Evolutionary conservation across 352 stramenopile genomes (phyloP), one percentile per base, ranked within the genome.

Genomic region (Aphanomyces euteiches): DNA sequence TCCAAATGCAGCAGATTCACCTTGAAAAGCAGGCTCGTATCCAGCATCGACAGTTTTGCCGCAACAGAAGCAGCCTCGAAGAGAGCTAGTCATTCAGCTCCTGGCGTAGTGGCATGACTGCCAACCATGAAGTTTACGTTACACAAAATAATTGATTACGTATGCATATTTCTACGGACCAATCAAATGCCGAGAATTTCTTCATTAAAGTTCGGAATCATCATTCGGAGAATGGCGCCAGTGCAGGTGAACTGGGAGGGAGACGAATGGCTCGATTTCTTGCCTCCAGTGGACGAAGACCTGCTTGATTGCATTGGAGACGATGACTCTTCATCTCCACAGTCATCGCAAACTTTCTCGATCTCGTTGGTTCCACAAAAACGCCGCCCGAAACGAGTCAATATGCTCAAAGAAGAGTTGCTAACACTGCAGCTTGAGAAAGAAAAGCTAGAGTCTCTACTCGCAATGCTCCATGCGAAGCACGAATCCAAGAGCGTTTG

Each of bases 371-470:
- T 50, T 12, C 43, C 10, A 50, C 72, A 19, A 58, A 15, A n/a
- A 53, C 45, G 45, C 45, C 45, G 45, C 45, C 50, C 17, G 21
- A 58, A 58, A 28, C 50, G 50, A 8, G 21, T 36, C 50, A 58
- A 58, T 21, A 36, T 19, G 7, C 50, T 8, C 21, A 17, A 58
- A 28, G 21, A 37, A 17, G 50, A 58, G 36, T 12, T 58, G 50
- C 50, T 58, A 7, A 37, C 50, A 28, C 21, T 58, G 7, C 50
- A 58, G 8, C 7, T 3, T 37, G 50, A 58, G 7, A 36, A 19
- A 19, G 50, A 17, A 19, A 19, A 58, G 15, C 21, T 58, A 28
- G 50, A 19, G 15, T 1, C 17, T 2, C 50, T 37, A 58, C 21
- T 58, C 8, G 50, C 15, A 19, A 19, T 37, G 8, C 50, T 58